phyloP scores from a whole-genome alignment of 352 stramenopile species.

The Pythium sukuiense region DNA sequence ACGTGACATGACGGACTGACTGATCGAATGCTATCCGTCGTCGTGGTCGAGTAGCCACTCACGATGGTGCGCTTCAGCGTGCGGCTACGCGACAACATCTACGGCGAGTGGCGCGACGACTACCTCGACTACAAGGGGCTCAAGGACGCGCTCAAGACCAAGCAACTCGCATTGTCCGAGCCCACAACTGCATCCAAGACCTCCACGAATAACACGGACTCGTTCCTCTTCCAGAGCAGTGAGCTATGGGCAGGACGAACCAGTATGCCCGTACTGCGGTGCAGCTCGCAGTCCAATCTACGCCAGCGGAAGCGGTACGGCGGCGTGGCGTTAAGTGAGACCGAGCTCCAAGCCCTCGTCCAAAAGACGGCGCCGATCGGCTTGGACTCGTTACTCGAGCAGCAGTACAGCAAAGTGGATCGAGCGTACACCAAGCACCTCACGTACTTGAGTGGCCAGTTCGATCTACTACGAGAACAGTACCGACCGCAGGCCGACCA shows the following conservation, averaged over 20 bases:
- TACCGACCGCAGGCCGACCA: slow-evolving; percentile 55
- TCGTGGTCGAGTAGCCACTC: no score
- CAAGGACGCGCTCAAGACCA: slow-evolving; percentile 79
- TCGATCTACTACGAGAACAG: slow-evolving; percentile 81
- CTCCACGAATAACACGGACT: neutral
- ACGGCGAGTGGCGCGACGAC: slow-evolving; percentile 83
- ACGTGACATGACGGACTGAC: neutral
- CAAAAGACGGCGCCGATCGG: slow-evolving; percentile 25
- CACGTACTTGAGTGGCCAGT: slow-evolving; percentile 76
- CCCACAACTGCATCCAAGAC: neutral
- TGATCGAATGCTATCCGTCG: neutral
- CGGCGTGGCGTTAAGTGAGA: slow-evolving; percentile 13
- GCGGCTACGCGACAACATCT: slow-evolving; percentile 81
- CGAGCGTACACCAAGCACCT: slow-evolving; percentile 90
- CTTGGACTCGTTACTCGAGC: slow-evolving; percentile 81
- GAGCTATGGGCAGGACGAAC: neutral
- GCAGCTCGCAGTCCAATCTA: neutral
- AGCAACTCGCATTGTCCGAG: slow-evolving; percentile 24
- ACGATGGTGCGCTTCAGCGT: slow-evolving; percentile 78
- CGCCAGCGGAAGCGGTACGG: neutral
- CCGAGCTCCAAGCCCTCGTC: slow-evolving; percentile 35
- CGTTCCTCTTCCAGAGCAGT: slow-evolving; percentile 12
- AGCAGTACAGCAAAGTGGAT: slow-evolving; percentile 91
- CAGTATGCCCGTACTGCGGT: neutral
- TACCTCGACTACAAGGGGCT: slow-evolving; percentile 91